Evolutionary conservation across 1,284 basidiomycete genomes (phyloP).

Genomic region (Baeospora myosura): DNA sequence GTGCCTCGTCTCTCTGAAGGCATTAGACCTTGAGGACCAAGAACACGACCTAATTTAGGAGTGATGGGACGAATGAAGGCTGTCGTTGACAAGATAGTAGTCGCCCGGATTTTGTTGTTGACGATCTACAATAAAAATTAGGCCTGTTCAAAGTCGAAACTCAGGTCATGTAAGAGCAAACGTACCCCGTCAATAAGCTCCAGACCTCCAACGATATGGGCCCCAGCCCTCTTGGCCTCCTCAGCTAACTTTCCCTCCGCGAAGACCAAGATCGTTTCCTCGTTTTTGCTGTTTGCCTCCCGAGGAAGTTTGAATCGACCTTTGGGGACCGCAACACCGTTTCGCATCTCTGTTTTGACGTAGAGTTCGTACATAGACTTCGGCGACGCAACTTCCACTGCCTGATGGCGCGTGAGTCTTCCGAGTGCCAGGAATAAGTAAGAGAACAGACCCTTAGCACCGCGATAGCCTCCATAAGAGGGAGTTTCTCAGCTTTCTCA

Average conservation of each 20-base stretch:
- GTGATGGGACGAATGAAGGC: slow-evolving; percentile 75
- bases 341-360: slow-evolving; percentile 70
- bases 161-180: slow-evolving; percentile 16
- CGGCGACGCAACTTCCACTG: slow-evolving; percentile 73
- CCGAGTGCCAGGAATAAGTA: slow-evolving; percentile 3
- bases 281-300: slow-evolving; percentile 65
- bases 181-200: slow-evolving; percentile 78
- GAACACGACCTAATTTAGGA: slow-evolving; percentile 76
- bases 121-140: slow-evolving; percentile 43
- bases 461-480: slow-evolving; percentile 54
- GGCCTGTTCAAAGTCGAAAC: slow-evolving; percentile 3
- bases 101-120: slow-evolving; percentile 62
- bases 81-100: slow-evolving; percentile 79
- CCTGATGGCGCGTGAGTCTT: slow-evolving; percentile 39
- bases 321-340: slow-evolving; percentile 72
- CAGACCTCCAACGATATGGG: slow-evolving; percentile 78
- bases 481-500: slow-evolving; percentile 51
- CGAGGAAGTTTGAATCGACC: slow-evolving; percentile 63
- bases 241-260: slow-evolving; percentile 74
- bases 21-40: slow-evolving; percentile 95
- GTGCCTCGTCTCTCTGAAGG: slow-evolving; percentile 91
- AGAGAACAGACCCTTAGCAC: slow-evolving; percentile 55
- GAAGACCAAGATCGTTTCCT: slow-evolving; percentile 81
- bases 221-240: slow-evolving; percentile 76
- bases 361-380: slow-evolving; percentile 74